Conservation (phyloP, 1,139 yeast species). For the Taphrina flavorubra region DNA sequence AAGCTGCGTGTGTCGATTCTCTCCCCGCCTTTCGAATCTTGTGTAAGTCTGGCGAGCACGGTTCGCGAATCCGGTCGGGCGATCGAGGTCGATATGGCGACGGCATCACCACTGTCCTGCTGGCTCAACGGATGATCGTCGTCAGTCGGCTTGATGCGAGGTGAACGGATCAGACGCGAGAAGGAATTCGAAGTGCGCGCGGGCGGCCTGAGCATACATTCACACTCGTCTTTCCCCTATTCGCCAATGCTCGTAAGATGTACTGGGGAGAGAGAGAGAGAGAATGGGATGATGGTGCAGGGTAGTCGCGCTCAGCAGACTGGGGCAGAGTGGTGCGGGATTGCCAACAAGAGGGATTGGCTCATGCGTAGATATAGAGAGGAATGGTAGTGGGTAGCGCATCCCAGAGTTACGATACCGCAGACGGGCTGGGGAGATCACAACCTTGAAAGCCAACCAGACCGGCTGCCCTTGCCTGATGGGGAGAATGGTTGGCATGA, state of each 20-base stretch:
- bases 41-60: background rate
- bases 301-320: too few species aligned
- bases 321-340: too few species aligned
- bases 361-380: too few species aligned
- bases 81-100: background rate
- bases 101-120: background rate
- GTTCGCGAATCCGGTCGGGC: background rate
- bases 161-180: conserved; percentile 15
- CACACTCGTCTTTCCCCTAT: background rate
- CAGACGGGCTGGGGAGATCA: background rate
- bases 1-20: background rate
- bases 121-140: conserved; percentile 17
- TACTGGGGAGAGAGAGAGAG: too few species aligned
- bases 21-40: background rate
- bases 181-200: background rate
- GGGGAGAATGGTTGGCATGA: background rate
- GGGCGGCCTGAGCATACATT: conserved; percentile 28
- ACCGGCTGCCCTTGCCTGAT: background rate
- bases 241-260: too few species aligned
- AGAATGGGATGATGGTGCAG: too few species aligned
- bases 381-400: too few species aligned
- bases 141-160: conserved; percentile 17
- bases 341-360: too few species aligned
- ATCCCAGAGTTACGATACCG: background rate
- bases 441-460: background rate